These are phyloP conservation scores for Rhodomyrtus psidioides DNA, from an alignment of 441 rosid genomes.

Conservation along the genomic window DNA sequence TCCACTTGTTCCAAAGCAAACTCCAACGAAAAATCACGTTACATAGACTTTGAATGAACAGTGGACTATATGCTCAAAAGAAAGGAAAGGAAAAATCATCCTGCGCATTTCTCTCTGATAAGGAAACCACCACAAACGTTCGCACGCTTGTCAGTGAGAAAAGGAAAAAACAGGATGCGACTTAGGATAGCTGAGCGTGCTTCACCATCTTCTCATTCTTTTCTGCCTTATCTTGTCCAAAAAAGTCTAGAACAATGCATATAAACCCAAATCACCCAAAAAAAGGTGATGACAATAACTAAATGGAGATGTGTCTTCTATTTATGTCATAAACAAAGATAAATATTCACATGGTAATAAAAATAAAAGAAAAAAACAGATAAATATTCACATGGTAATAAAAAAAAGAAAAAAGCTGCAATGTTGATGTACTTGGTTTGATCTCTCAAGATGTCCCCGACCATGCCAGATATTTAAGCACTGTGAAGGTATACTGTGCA, in stretches of 20 bases:
- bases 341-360: background rate
- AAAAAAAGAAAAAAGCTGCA: background rate
- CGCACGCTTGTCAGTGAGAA: background rate
- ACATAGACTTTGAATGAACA: background rate
- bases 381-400: background rate
- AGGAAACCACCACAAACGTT: background rate
- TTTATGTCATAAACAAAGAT: background rate
- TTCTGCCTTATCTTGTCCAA: background rate
- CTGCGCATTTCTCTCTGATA: background rate
- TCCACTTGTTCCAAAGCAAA: background rate
- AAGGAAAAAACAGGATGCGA: background rate
- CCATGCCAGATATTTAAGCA: background rate
- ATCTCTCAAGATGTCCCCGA: background rate
- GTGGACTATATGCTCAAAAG: background rate
- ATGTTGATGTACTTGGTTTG: background rate
- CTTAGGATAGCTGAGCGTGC: background rate
- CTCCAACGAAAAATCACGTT: background rate
- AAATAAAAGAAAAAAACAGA: background rate
- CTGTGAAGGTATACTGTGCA: background rate
- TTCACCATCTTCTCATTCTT: background rate
- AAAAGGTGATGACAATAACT: background rate
- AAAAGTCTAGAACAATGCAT: background rate
- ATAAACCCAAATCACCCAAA: background rate
- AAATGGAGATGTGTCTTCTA: background rate
- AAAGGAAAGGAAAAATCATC: background rate